Conservation (phyloP, 805 yeast species). For the Wickerhamomyces ciferrii region DNA sequence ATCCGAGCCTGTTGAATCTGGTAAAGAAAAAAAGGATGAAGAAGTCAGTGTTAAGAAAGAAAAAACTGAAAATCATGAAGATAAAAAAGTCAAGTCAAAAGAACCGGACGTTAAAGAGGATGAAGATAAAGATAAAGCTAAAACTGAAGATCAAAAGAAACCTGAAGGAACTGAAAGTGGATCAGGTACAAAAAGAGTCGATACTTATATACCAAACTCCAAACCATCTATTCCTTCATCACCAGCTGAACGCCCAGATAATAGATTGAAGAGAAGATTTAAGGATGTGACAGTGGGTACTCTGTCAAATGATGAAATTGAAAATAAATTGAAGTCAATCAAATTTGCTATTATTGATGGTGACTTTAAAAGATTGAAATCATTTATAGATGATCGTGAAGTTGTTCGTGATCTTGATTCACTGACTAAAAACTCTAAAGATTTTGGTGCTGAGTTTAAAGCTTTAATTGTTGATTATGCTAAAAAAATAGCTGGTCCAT, state of each 20-base stretch:
- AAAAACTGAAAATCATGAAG: no score
- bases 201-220: background rate
- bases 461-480: slow-evolving; percentile 1
- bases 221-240: background rate
- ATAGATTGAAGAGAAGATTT: background rate
- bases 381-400: background rate
- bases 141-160: background rate
- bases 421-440: background rate
- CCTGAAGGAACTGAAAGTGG: background rate
- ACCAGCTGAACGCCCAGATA: background rate
- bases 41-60: background rate
- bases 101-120: no score
- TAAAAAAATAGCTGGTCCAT: background rate
- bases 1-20: background rate
- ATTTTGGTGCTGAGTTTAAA: background rate
- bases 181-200: background rate
- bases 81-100: no score
- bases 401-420: background rate
- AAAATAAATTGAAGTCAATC: background rate
- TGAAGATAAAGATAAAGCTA: background rate
- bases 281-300: background rate
- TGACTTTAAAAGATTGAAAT: background rate
- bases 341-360: background rate
- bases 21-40: background rate
- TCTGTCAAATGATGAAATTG: background rate